These are phyloP conservation scores for Chimonanthus praecox DNA, from an alignment of 164 flowering plant genomes.

Conservation along the genomic window DNA sequence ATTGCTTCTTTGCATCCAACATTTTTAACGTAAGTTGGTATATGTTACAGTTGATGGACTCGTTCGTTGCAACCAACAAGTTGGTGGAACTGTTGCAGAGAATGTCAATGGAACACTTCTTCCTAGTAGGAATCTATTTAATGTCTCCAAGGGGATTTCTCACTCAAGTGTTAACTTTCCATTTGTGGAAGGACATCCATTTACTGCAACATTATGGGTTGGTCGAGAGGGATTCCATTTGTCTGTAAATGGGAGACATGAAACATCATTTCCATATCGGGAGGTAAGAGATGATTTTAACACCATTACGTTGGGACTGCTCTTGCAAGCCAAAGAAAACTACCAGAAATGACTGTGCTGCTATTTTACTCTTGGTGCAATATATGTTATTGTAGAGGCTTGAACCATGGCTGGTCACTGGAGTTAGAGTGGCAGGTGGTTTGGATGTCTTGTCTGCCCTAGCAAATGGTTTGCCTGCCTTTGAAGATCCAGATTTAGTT, in stretches of 20 bases:
- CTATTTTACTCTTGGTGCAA: background rate
- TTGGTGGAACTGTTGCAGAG: conserved; percentile 35
- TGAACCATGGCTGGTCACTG: conserved; percentile 77
- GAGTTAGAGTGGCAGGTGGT: conserved; percentile 53
- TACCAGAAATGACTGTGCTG: background rate
- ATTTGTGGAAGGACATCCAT: conserved; percentile 63
- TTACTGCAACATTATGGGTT: conserved; percentile 80
- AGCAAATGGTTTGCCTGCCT: conserved; percentile 69
- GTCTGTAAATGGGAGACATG: conserved; percentile 93
- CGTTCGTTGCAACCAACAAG: conserved; percentile 58
- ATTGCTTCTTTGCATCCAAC: background rate
- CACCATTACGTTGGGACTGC: conserved; percentile 3
- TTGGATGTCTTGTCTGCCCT: conserved; percentile 56
- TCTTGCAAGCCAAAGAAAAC: background rate
- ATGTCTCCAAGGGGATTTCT: conserved; percentile 34
- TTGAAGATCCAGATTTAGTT: conserved; percentile 54
- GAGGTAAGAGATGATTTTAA: conserved; percentile 47
- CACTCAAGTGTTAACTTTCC: conserved; percentile 56
- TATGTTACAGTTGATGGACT: conserved; percentile 71
- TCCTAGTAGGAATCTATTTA: conserved; percentile 18
- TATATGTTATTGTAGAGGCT: conserved; percentile 53
- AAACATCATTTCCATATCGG: conserved; percentile 78
- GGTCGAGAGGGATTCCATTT: conserved; percentile 91
- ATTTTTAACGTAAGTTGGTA: conserved; percentile 11
- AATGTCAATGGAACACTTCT: conserved; percentile 32